A percentile compares a stretch with the other conserved stretches of the same genome.
Conservation (phyloP, 2,329 filamentous ascomycete genomes). For the Aspergillus texensis region DNA sequence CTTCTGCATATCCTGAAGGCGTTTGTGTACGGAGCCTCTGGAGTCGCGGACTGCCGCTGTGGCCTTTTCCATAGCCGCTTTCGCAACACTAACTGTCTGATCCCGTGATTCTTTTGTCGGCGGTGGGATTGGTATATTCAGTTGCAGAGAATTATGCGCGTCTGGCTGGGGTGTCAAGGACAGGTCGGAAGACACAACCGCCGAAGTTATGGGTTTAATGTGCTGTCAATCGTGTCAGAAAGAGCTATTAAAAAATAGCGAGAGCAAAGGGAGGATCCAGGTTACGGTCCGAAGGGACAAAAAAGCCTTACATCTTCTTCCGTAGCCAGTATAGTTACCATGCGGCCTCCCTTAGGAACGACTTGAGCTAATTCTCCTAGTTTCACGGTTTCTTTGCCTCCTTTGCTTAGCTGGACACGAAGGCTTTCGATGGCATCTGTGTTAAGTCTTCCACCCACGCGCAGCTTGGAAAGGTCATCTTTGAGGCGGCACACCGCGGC, state of each 20-base stretch:
- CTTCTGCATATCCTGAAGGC: slow-evolving; percentile 47
- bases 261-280: neutral
- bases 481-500: slow-evolving; percentile 60
- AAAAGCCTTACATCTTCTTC: slow-evolving; percentile 61
- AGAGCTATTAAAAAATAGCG: neutral
- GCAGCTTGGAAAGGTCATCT: slow-evolving; percentile 63
- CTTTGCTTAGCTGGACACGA: slow-evolving; percentile 61
- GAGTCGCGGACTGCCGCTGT: slow-evolving; percentile 43
- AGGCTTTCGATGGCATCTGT: slow-evolving; percentile 63
- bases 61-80: slow-evolving; percentile 48
- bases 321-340: slow-evolving; percentile 63
- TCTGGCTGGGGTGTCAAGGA: slow-evolving; percentile 49
- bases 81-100: slow-evolving; percentile 43
- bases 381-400: slow-evolving; percentile 53
- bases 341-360: slow-evolving; percentile 63
- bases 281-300: neutral
- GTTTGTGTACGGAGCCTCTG: slow-evolving; percentile 48
- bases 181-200: slow-evolving; percentile 45
- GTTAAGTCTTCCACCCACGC: slow-evolving; percentile 65
- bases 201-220: slow-evolving; percentile 48
- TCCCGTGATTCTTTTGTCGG: slow-evolving; percentile 51
- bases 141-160: slow-evolving; percentile 46
- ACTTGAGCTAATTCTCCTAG: slow-evolving; percentile 69
- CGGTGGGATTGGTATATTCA: slow-evolving; percentile 50
- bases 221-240: slow-evolving; percentile 34